These are phyloP conservation scores for Alisma plantagoaquatica DNA, from an alignment of 106 monocot species.

Conservation along the genomic window DNA sequence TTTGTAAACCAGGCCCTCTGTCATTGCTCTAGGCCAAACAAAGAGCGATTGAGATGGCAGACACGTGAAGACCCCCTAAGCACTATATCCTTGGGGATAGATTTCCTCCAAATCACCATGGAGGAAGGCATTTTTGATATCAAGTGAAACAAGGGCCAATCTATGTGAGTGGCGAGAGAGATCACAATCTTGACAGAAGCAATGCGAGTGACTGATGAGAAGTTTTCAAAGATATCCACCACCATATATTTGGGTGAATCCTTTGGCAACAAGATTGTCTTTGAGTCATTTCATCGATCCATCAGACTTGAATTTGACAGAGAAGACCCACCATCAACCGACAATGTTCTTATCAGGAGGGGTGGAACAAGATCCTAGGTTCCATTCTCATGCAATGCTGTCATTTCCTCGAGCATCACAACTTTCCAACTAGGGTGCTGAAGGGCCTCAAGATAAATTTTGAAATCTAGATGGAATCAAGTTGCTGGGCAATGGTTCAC, in stretches of 20 bases:
- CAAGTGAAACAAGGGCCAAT: not conserved
- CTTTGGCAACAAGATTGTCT: not conserved
- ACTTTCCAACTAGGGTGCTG: too few species aligned
- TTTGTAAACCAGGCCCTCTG: too few species aligned
- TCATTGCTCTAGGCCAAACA: too few species aligned
- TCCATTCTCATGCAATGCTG: too few species aligned
- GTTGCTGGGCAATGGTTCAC: too few species aligned
- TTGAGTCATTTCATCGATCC: not conserved
- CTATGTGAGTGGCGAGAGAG: too few species aligned
- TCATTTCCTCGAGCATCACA: too few species aligned
- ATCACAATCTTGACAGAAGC: not conserved
- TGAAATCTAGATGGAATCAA: too few species aligned
- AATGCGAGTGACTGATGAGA: not conserved
- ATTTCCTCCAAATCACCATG: not conserved
- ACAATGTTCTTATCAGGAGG: not conserved
- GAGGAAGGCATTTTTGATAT: not conserved
- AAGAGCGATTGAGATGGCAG: too few species aligned
- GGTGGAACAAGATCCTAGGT: too few species aligned
- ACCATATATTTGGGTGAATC: not conserved
- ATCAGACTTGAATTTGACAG: not conserved
- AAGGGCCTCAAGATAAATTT: too few species aligned
- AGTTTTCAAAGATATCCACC: not conserved
- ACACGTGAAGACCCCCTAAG: too few species aligned
- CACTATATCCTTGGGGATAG: not conserved
- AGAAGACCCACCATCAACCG: not conserved